These are phyloP conservation scores for Achaetomiella virescens DNA, from an alignment of 495 filamentous ascomycete genomes.

Conservation along the genomic window DNA sequence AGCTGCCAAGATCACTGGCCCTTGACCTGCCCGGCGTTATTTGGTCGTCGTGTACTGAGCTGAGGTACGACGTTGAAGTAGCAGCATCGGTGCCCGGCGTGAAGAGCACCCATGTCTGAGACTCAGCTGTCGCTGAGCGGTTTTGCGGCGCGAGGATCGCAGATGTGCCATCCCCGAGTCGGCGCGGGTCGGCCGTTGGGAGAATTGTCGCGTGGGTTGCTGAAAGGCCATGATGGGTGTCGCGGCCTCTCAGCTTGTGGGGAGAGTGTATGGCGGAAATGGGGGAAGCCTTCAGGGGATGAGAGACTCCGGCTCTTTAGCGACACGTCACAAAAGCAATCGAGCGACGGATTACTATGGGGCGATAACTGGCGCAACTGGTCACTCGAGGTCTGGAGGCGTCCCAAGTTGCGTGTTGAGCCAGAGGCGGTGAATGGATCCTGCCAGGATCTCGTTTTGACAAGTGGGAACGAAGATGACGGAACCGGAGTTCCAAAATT, in stretches of 20 bases:
- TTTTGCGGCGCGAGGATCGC: constrained; percentile 37
- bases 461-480: background rate
- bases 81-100: constrained; percentile 63
- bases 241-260: background rate
- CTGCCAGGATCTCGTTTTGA: constrained; percentile 1
- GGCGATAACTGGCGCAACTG: background rate
- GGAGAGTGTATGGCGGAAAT: background rate
- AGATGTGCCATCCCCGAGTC: constrained; percentile 39
- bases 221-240: constrained; percentile 72
- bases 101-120: constrained; percentile 95
- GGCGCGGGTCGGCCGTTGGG: constrained; percentile 43
- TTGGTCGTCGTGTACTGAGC: constrained; percentile 64
- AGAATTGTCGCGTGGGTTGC: constrained; percentile 59
- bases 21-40: constrained; percentile 68
- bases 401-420: background rate
- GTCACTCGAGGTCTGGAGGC: background rate
- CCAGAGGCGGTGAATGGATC: constrained; percentile 2
- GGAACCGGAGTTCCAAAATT: background rate
- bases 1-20: constrained; percentile 79
- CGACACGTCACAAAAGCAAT: background rate
- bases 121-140: constrained; percentile 51
- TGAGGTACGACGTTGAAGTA: constrained; percentile 60
- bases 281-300: background rate
- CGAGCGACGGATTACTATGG: background rate
- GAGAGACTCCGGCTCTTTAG: background rate